phyloP scores from a whole-genome alignment of 768 basidiomycete genomes.

The Strobilomyces dryophilus region DNA sequence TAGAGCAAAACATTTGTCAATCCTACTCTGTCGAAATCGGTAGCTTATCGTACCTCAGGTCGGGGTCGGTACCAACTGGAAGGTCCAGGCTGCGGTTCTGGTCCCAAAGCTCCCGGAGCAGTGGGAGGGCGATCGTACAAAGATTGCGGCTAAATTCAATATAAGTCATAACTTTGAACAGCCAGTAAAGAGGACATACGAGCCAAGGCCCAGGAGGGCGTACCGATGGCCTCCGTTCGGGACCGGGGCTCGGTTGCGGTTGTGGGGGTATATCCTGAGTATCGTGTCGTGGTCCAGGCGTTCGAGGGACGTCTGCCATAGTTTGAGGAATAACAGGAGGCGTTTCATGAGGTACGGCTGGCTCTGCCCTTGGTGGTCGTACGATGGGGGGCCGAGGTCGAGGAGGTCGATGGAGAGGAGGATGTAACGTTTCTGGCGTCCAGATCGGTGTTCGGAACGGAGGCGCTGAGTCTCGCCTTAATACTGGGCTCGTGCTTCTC shows the following conservation, averaged over 20 bases:
- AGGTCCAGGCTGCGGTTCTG: conserved; percentile 12
- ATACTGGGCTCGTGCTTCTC: conserved; percentile 39
- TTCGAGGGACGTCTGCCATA: conserved; percentile 1
- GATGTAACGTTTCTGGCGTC: conserved; percentile 18
- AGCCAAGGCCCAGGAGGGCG: conserved; percentile 19
- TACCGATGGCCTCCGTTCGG: conserved; percentile 21
- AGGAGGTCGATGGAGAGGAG: conserved; percentile 5
- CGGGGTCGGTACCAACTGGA: conserved; percentile 24
- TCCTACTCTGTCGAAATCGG: neutral
- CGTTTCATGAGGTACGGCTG: neutral
- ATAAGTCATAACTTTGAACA: conserved; percentile 6
- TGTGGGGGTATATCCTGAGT: conserved; percentile 10
- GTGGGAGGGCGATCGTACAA: conserved; percentile 25
- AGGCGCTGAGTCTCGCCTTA: conserved; percentile 23
- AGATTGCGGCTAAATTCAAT: conserved; percentile 11
- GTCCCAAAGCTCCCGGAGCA: conserved; percentile 20
- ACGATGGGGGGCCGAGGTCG: conserved; percentile 7
- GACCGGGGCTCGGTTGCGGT: conserved; percentile 16
- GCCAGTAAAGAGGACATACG: conserved; percentile 7
- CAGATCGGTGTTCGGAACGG: conserved; percentile 23
- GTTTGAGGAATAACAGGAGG: conserved; percentile 11
- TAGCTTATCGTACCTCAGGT: conserved; percentile 14
- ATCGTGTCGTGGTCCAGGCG: conserved; percentile 4
- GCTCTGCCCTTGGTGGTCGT: conserved; percentile 1
- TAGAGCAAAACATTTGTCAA: neutral